phyloP scores from a whole-genome alignment of 306 rosid species.

The Cucumis hystrix region DNA sequence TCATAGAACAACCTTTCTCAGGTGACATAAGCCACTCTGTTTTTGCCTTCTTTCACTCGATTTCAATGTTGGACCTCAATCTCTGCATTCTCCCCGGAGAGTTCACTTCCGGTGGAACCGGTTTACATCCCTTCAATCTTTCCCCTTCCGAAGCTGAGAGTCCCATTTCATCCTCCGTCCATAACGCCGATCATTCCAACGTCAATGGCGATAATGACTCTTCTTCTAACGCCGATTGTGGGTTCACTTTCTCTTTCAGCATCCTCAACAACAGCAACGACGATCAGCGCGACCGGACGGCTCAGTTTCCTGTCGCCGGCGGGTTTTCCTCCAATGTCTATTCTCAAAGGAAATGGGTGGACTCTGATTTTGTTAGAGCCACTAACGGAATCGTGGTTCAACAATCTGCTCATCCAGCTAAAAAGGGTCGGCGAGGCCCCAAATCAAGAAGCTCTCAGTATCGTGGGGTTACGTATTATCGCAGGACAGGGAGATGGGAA shows the following conservation, averaged over 20 bases:
- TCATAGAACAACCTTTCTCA: not conserved
- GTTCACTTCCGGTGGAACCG: not conserved
- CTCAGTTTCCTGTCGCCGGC: slow-evolving; percentile 37
- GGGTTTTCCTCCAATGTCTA: slow-evolving; percentile 2
- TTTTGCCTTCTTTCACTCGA: not conserved
- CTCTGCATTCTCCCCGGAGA: not conserved
- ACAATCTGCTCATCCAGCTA: slow-evolving; percentile 26
- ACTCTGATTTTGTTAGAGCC: slow-evolving; percentile 16
- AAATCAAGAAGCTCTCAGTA: slow-evolving; percentile 89
- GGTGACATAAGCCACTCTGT: not conserved
- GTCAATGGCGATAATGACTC: not conserved
- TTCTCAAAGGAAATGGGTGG: slow-evolving; percentile 28
- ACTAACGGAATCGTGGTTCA: slow-evolving; percentile 9
- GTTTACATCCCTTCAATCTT: not conserved
- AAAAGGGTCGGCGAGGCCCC: slow-evolving; percentile 87
- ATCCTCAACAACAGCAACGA: slow-evolving; percentile 24
- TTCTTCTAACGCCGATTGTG: slow-evolving; percentile 18
- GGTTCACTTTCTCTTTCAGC: slow-evolving; percentile 29
- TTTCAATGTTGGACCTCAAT: slow-evolving; percentile 3
- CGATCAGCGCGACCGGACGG: slow-evolving; percentile 25
- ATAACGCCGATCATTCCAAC: not conserved
- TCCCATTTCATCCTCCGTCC: not conserved
- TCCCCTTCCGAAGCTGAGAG: not conserved
- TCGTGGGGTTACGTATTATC: slow-evolving; percentile 85
- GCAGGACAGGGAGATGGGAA: slow-evolving; percentile 95